Base-by-base conservation (phyloP, 192 early-diverging fungal species). In the Hyaloraphidium curvatum region DNA sequence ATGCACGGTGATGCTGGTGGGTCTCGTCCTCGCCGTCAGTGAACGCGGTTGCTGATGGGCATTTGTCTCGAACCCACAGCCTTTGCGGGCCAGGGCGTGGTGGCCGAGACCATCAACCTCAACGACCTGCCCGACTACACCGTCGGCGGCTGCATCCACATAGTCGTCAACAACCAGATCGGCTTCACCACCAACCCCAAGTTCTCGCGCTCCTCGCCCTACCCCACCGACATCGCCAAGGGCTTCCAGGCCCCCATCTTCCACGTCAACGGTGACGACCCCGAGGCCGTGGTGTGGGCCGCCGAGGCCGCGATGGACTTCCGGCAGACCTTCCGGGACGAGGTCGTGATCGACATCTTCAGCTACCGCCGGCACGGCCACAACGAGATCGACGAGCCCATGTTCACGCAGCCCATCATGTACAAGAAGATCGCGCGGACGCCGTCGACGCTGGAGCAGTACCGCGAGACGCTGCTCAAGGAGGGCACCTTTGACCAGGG, bases 321-420 rank as follows among this genome's bases (percentile, higher is more conserved):
- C 91, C 79, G 94, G 54, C 80, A 86, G 50, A 86, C 69, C 53
- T 97, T 87, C 82, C 87, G 91, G 68, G 89, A 86, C 62, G 90
- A 93, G 74, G 85, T 93, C 56, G 90, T 97, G 14, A 69, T 97
- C 55, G 91, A 97, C 55, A 77, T 97, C 60, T 87, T 97, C 27
- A 88, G 94, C 62, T 97, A 97, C 79, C 82, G 94, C 54, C 84
- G 83, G 62, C 82, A 97, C 53, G 94, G 94, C 48, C 94, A 97
- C 81, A 97, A 97, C 72, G 94, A 97, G 71, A 89, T 87, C 31
- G 94, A 97, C 73, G 91, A 97, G 69, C 94, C 94, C 41, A 79
- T 76, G 63, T 97, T 97, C 75, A 97, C 94, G 27, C 94, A 97
- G 67, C 94, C 94, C 37, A 78, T 81, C 62, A 26, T 62, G 59